Conservation (phyloP, 352 stramenopile species). For the Globisporangium lucens region DNA sequence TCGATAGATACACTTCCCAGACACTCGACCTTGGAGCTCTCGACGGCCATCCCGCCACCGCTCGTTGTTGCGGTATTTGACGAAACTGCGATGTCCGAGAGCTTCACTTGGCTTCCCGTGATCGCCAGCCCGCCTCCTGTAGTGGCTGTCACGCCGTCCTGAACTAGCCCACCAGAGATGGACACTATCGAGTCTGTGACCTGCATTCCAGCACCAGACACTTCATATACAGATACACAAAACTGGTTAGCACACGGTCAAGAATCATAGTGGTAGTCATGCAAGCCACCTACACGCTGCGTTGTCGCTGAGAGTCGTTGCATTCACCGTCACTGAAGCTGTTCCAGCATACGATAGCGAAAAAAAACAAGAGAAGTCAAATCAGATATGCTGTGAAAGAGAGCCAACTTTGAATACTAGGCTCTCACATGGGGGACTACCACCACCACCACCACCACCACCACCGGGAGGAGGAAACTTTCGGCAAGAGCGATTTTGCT, state of each 20-base stretch:
- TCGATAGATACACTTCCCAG: not conserved
- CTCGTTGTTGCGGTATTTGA: conserved; percentile 14
- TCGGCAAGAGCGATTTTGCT: not conserved
- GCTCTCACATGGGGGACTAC: not conserved
- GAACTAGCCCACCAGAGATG: conserved; percentile 13
- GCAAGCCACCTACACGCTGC: conserved; percentile 22
- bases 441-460: not conserved
- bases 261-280: not conserved
- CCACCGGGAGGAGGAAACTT: not conserved
- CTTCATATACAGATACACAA: conserved; percentile 11
- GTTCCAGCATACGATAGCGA: not conserved
- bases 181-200: conserved; percentile 18
- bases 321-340: not conserved
- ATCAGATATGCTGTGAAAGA: not conserved
- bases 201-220: conserved; percentile 30
- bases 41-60: conserved; percentile 15
- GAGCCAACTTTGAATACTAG: not conserved
- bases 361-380: not conserved
- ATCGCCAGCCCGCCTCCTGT: conserved; percentile 11
- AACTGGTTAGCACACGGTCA: not conserved
- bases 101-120: conserved; percentile 10
- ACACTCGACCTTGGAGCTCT: conserved; percentile 11
- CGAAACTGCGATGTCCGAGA: conserved; percentile 3
- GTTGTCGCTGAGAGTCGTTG: conserved; percentile 18
- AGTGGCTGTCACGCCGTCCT: not conserved